Base-by-base conservation (phyloP, 805 yeast genomes). In the Yarrowia divulgata region DNA sequence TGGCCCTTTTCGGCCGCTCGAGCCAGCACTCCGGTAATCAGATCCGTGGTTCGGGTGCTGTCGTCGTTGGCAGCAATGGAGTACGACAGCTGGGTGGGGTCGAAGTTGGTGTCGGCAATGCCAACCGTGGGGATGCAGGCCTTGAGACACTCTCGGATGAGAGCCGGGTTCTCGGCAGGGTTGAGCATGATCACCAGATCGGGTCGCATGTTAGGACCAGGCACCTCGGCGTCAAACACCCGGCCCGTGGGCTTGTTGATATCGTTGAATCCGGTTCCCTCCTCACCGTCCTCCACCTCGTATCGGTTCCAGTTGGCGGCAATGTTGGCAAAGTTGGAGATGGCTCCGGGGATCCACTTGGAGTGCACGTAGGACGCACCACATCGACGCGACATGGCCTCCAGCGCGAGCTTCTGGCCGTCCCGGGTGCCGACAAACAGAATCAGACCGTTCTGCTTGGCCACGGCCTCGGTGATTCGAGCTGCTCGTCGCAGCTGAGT, bases 41-140 rank as follows among this genome's bases (percentile, higher is more conserved):
- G 82, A 72, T 91, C 89, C 10, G 90, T 87, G 8, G 97, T 85
- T 78, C 99, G 86, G 70, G 87, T 81, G 8, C 97, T 89, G 77
- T 93, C 98, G 78, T 95, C 98, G 77, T 95, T 95, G 72, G 97
- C 97, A 18, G 98, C 98, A 73, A 95, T 90, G 66, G 98, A 97
- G 76, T 95, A 95, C 1, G 97, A 92, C 68, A 94, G 90, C 73
- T 90, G 81, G 16, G 90, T 85, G 9, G 98, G 97, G 77, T 95
- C 97, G 77, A 90, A 88, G 79, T 95, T 94, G 29, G 98, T 93
- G 80, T 95, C 99, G 71, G 95, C 87, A 70, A 95, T 85, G 37
- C 97, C 98, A 74, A 95, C 87, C 0, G 98, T 93, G 70, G 99
- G 99, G 40, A 95, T 86, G 77, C 97, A 85, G 70, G 88, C 83